These are phyloP conservation scores for Dipodascus albidus DNA, from an alignment of 805 yeast species.

Conservation along the genomic window DNA sequence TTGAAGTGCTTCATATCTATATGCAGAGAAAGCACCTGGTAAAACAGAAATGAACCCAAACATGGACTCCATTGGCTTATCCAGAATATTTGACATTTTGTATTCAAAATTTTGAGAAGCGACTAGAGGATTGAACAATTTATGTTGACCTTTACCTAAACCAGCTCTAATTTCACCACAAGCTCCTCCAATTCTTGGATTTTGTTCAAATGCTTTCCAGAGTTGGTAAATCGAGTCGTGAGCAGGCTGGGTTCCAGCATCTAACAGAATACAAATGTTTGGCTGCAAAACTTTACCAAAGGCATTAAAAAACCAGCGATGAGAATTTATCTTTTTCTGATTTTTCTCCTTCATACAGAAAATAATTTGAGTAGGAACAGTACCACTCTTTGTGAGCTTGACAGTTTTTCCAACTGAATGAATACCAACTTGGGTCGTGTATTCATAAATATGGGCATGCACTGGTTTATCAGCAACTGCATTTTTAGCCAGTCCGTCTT, in stretches of 20 bases:
- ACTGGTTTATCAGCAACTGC: not conserved
- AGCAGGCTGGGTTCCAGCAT: conserved; percentile 91
- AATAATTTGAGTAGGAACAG: conserved; percentile 74
- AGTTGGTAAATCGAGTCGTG: conserved; percentile 74
- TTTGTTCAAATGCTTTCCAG: conserved; percentile 74
- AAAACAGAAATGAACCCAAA: conserved; percentile 91
- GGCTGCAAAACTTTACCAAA: conserved; percentile 78
- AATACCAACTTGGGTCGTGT: not conserved
- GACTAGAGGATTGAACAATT: conserved; percentile 71
- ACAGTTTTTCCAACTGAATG: conserved; percentile 36
- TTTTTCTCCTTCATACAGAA: conserved; percentile 87
- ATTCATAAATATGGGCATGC: not conserved
- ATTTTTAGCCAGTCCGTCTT: conserved; percentile 53
- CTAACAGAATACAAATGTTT: conserved; percentile 69
- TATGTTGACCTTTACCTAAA: conserved; percentile 47
- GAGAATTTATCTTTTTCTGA: conserved; percentile 85
- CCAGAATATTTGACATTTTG: conserved; percentile 87
- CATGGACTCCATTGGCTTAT: conserved; percentile 89
- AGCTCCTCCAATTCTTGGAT: conserved; percentile 86
- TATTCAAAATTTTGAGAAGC: conserved; percentile 97
- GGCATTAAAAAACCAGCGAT: conserved; percentile 94
- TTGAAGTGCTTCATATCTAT: conserved; percentile 68
- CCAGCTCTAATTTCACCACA: conserved; percentile 94
- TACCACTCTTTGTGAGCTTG: conserved; percentile 51
- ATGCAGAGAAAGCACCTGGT: conserved; percentile 96